Evolutionary conservation across 371 early-diverging fungal species (phyloP).

Genomic region (Mucor velutinosus): DNA sequence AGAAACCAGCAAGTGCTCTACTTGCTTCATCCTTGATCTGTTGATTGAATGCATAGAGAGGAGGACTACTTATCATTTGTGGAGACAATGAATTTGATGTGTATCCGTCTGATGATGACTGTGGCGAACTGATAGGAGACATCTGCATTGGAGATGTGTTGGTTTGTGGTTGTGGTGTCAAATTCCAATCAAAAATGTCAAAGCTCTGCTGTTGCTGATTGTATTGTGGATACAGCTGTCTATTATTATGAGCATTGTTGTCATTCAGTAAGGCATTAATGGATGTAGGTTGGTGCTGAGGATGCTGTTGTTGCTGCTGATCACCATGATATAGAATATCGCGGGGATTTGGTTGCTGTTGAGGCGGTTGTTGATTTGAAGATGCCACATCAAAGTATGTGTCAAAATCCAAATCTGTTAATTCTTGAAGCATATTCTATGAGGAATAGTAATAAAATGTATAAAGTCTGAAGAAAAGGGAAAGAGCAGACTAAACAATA

Average conservation of each 20-base stretch:
- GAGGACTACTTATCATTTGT: slow-evolving; percentile 13
- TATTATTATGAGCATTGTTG: not conserved
- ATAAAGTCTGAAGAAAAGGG: slow-evolving; percentile 6
- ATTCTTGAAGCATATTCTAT: slow-evolving; percentile 26
- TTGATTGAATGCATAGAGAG: slow-evolving; percentile 2
- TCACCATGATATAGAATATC: slow-evolving; percentile 26
- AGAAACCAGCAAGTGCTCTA: slow-evolving; percentile 17
- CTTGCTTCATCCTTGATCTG: slow-evolving; percentile 17
- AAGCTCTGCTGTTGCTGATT: slow-evolving; percentile 7
- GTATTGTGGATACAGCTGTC: slow-evolving; percentile 10
- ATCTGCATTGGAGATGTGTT: slow-evolving; percentile 15
- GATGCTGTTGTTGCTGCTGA: slow-evolving; percentile 5
- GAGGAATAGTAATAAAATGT: slow-evolving; percentile 1
- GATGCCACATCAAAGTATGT: slow-evolving; percentile 28
- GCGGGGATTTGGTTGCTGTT: slow-evolving; percentile 9
- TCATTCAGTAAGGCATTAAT: not conserved
- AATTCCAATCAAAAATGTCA: slow-evolving; percentile 21
- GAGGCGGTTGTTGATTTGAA: slow-evolving; percentile 22
- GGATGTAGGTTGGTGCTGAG: not conserved
- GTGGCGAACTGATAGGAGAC: slow-evolving; percentile 24
- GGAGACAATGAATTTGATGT: slow-evolving; percentile 24
- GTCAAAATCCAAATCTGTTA: slow-evolving; percentile 30
- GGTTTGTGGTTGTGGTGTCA: slow-evolving; percentile 2
- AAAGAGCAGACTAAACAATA: slow-evolving; percentile 4
- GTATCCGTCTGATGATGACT: slow-evolving; percentile 25